Evolutionary conservation across 164 flowering plant genomes (phyloP).

Genomic region (Magnolia sinica): DNA sequence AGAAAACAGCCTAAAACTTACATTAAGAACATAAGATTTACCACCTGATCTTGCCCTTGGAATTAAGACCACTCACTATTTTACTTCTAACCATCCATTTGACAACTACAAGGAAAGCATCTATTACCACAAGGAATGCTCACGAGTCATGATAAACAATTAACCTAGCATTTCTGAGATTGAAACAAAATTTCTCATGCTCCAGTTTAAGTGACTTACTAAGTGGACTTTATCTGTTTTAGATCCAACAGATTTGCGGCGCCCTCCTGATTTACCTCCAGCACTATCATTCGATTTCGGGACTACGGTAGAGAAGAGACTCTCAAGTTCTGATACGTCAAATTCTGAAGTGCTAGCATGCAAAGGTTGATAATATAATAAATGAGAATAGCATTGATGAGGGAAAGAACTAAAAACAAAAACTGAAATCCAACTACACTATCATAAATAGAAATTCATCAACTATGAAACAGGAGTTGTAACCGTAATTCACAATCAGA

Average conservation of each 20-base stretch:
- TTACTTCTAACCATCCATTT: background rate
- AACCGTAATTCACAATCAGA: background rate
- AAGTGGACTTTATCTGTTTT: slow-evolving; percentile 78
- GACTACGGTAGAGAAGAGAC: slow-evolving; percentile 75
- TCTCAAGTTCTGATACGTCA: slow-evolving; percentile 93
- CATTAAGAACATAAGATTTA: no score
- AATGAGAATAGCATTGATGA: background rate
- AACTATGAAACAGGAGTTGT: background rate
- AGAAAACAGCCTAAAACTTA: background rate
- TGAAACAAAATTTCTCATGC: background rate
- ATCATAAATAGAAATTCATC: background rate
- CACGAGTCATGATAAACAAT: background rate
- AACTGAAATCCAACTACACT: background rate
- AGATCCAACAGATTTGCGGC: slow-evolving; percentile 75
- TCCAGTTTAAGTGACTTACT: slow-evolving; percentile 37
- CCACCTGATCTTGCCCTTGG: background rate
- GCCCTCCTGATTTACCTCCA: slow-evolving; percentile 57
- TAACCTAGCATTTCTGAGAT: background rate
- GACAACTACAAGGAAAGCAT: background rate
- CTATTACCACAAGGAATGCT: background rate
- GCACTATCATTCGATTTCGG: slow-evolving; percentile 54
- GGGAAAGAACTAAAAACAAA: background rate
- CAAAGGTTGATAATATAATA: slow-evolving; percentile 8
- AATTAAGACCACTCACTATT: background rate
- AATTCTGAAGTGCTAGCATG: slow-evolving; percentile 74